Base-by-base conservation (phyloP, 441 rosid species). In the Rhodomyrtus psidioides region DNA sequence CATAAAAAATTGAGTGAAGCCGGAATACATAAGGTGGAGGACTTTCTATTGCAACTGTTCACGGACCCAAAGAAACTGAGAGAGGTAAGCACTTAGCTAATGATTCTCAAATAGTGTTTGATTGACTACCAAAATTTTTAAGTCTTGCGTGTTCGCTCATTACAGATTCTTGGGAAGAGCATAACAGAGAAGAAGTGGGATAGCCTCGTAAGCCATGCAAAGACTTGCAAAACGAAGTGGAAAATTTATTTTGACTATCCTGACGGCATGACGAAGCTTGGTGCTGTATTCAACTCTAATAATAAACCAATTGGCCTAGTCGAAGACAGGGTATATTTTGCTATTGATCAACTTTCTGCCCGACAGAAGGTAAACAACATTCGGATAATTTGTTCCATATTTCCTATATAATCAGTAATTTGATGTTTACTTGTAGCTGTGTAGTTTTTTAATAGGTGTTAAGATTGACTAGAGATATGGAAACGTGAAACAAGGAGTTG, bases 381-480 rank as follows among this genome's bases (percentile, higher is more conserved):
- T 15, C 0, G 6, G 8, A 60, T 28, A 0, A 60, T 0, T 3
- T 28, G 42, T 0, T 21, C 42, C 23, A 3, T 16, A 60, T 15
- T 7, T 7, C 28, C 42, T 60, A 28, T 16, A 12, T 14, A 28
- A 28, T 60, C 6, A 16, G 0, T 16, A 60, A 15, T 28, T 16
- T 28, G 12, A 15, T 60, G 74, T 60, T 60, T 0, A 1, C 6
- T 28, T 28, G 74, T 15, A 28, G 23, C 74, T 60, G 23, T 60
- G 70, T 7, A 12, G 12, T 23, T 28, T n/a, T n/a, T n/a, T 62
- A 30, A 2, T 28, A 16, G 0, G 42, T 1, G 42, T 28, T 28
- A 60, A 5, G 14, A 58, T 26, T 58, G 65, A n/a, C 0, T 6
- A 59, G 23, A 28, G 23, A 65, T 17, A 0, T 34, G 46, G 76